Conservation (phyloP, 805 yeast species). For the Candida maesae region DNA sequence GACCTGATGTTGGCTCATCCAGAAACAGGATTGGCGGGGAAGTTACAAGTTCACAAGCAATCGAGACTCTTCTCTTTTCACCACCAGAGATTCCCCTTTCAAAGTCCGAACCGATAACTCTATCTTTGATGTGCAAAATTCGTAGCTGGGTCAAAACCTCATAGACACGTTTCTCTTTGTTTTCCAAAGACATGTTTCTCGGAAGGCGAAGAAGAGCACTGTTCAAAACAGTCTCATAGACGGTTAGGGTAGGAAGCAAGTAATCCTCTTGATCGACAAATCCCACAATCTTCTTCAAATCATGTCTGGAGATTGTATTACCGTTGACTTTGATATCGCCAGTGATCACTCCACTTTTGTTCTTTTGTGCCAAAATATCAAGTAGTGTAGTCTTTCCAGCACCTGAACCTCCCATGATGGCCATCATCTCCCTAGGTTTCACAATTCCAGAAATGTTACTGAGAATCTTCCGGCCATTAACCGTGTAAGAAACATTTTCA, state of each 20-base stretch:
- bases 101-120: conserved; percentile 83
- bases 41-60: conserved; percentile 90
- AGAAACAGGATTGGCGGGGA: conserved; percentile 78
- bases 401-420: conserved; percentile 98
- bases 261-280: conserved; percentile 96
- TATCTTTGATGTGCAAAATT: conserved; percentile 76
- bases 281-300: conserved; percentile 70
- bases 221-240: conserved; percentile 90
- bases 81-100: conserved; percentile 93
- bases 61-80: conserved; percentile 86
- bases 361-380: conserved; percentile 87
- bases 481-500: conserved; percentile 61
- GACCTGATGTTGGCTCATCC: conserved; percentile 94
- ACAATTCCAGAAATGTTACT: conserved; percentile 69
- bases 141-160: conserved; percentile 86
- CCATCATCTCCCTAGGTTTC: conserved; percentile 83
- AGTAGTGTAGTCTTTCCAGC: conserved; percentile 95
- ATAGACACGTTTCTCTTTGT: conserved; percentile 74
- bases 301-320: conserved; percentile 33
- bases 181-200: conserved; percentile 62
- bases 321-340: conserved; percentile 85
- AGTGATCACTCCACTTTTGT: conserved; percentile 64
- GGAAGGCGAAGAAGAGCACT: conserved; percentile 90
- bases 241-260: conserved; percentile 87
- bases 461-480: conserved; percentile 53